Percentiles rank a stretch among this genome's conserved stretches.
Evolutionary conservation across 768 basidiomycete genomes (phyloP).

Genomic region (Mycena galericulata): DNA sequence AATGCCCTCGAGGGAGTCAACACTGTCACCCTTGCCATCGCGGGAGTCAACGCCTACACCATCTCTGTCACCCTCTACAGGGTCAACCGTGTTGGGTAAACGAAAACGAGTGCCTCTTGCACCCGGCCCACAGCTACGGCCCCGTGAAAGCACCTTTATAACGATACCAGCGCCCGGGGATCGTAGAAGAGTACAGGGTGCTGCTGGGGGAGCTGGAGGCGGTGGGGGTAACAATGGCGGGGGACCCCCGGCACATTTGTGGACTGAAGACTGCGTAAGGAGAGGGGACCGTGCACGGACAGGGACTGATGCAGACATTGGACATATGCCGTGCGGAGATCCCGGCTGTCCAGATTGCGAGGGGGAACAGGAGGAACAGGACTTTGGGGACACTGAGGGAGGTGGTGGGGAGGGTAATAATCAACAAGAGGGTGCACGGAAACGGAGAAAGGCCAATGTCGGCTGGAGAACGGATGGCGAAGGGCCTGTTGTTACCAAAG

Average conservation of each 20-base stretch:
- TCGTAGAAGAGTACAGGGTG: no score
- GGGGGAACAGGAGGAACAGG: no score
- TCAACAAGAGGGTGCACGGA: not conserved
- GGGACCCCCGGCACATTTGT: not conserved
- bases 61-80: no score
- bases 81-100: not conserved
- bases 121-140: no score
- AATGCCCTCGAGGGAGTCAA: no score
- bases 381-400: not conserved
- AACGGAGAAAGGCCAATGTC: not conserved
- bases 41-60: no score
- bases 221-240: not conserved
- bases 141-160: no score
- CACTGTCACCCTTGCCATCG: no score
- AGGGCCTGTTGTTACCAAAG: not conserved
- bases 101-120: no score
- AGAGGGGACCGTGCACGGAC: not conserved
- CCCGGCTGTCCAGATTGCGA: not conserved
- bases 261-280: not conserved
- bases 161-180: no score
- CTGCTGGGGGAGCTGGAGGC: not conserved
- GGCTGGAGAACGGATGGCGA: not conserved
- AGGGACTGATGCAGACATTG: not conserved
- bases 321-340: not conserved
- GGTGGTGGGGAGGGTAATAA: not conserved